These are phyloP conservation scores for Trichoderma polysporum DNA, from an alignment of 2,329 filamentous ascomycete genomes.

Conservation along the genomic window DNA sequence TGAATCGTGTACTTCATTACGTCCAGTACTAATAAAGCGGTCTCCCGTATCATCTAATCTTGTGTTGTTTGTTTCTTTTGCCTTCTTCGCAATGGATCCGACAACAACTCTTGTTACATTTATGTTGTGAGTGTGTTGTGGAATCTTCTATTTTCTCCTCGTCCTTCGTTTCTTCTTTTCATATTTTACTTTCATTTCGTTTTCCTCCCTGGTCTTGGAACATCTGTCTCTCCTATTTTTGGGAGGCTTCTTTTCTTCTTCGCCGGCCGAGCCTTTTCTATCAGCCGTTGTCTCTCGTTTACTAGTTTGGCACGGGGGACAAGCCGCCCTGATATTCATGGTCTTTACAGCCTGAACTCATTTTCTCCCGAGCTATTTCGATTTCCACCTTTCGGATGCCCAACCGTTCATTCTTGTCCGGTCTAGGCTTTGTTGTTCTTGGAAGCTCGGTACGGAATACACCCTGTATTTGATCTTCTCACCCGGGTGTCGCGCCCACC, in stretches of 20 bases:
- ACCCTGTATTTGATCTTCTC: slow-evolving; percentile 5
- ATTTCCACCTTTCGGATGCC: not conserved
- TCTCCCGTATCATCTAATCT: not conserved
- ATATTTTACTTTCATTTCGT: slow-evolving; percentile 24
- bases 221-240: slow-evolving; percentile 13
- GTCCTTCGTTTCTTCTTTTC: slow-evolving; percentile 26
- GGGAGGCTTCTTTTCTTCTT: not conserved
- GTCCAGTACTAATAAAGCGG: slow-evolving; percentile 8
- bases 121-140: slow-evolving; percentile 57
- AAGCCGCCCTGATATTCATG: not conserved
- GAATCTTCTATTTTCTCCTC: slow-evolving; percentile 17
- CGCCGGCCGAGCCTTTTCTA: slow-evolving; percentile 2
- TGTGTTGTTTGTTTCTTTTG: not conserved
- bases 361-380: not conserved
- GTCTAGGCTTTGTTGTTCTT: not conserved
- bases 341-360: not conserved
- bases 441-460: not conserved
- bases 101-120: slow-evolving; percentile 68
- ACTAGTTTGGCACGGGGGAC: not conserved
- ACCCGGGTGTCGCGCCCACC: not conserved
- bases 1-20: not conserved
- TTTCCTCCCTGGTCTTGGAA: slow-evolving; percentile 20
- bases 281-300: slow-evolving; percentile 13
- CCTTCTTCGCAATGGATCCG: slow-evolving; percentile 50
- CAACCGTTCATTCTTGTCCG: slow-evolving; percentile 1